Base-by-base conservation (phyloP, 495 filamentous ascomycete genomes). In the Podospora australis region DNA sequence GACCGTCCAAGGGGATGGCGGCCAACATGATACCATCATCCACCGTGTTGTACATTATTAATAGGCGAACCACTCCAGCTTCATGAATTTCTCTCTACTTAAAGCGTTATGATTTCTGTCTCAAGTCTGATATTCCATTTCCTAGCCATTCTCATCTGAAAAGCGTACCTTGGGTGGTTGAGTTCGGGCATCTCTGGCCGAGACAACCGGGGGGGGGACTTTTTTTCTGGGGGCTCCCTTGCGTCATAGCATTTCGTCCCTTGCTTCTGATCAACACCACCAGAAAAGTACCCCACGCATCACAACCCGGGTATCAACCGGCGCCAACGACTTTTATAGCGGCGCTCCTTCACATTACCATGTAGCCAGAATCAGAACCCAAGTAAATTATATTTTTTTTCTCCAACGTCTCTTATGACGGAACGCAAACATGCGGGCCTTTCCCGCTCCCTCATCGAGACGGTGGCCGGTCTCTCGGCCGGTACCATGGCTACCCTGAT, bases 401-500 rank as follows among this genome's bases (percentile, higher is more conserved):
- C n/a, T n/a, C n/a, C n/a, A 39, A 46, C 53, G 53, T 54, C 52
- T 60, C 55, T 56, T 57, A 75, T 74, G 70, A 67, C 66, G 60
- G 55, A 63, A 56, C 32, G n/a, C 14, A n/a, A 36, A 36, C n/a
- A 36, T 36, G 32, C 5, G 5, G 65, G 68, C 53, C 72, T 87
- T 49, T 83, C 87, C 50, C 80, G 82, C 70, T 84, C 87, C 64
- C 66, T 88, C 60, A 81, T 95, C 69, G 92, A 98, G 77, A 81
- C 83, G 62, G 75, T 94, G 69, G 87, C 91, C 38, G 92, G 92
- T 51, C 85, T 98, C 64, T 82, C 83, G 42, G 91, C 91, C 45
- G 92, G 92, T 32, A 74, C 89, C 52, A 79, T 87, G 53, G 83
- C 88, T 14, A 96, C 92, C 24, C 75, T 96, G 48, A 75, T 78